Percentiles rank a stretch among this genome's conserved stretches.
These are phyloP conservation scores for Aphanoascus verrucosus DNA, from an alignment of 2,329 filamentous ascomycete genomes.

Conservation along the genomic window DNA sequence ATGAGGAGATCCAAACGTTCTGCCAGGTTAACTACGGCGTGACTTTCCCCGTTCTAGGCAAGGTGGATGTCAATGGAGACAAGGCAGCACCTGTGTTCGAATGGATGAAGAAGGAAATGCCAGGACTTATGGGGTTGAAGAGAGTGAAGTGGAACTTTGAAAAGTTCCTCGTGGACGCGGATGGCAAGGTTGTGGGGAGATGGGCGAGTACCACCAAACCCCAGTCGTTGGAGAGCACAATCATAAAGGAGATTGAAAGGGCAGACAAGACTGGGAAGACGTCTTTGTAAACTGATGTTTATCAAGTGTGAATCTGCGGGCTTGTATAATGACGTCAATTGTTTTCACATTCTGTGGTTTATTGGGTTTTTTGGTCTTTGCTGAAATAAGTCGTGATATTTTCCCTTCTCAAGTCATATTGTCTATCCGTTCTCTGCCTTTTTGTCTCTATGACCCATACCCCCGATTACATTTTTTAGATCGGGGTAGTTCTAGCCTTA, in stretches of 20 bases:
- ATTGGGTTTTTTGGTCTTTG: not conserved
- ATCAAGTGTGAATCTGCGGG: not conserved
- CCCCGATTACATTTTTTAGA: not conserved
- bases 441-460: not conserved
- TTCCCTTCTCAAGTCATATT: not conserved
- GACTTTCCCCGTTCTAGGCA: constrained; percentile 79
- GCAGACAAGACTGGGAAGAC: constrained; percentile 31
- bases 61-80: constrained; percentile 88
- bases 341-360: not conserved
- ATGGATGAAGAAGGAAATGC: constrained; percentile 60
- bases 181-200: constrained; percentile 73
- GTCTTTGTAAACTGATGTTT: not conserved
- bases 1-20: constrained; percentile 71
- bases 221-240: constrained; percentile 62
- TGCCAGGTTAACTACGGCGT: constrained; percentile 94
- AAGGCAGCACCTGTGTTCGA: constrained; percentile 67
- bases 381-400: not conserved
- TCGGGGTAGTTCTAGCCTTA: no score
- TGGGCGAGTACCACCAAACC: constrained; percentile 88
- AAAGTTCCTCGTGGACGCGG: constrained; percentile 82
- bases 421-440: not conserved
- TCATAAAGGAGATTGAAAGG: constrained; percentile 62
- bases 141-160: constrained; percentile 99
- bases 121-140: constrained; percentile 80
- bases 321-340: not conserved